A percentile compares a stretch with the other conserved stretches of the same genome.
phyloP scores from a whole-genome alignment of 2,329 filamentous ascomycete genomes.

The Penicillium sp. region DNA sequence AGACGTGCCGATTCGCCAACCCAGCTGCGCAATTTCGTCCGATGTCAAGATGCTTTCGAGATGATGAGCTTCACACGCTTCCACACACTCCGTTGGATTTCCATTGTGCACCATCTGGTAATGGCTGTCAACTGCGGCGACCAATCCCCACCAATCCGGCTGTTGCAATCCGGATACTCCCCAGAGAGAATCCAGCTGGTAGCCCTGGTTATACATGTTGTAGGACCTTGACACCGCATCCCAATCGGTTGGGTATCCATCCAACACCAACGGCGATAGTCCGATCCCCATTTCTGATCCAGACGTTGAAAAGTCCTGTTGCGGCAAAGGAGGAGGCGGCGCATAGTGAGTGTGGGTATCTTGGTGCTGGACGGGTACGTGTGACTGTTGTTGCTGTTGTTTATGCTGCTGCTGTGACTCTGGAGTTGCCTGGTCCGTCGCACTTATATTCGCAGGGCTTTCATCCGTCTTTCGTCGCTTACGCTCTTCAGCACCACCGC shows the following conservation, averaged over 20 bases:
- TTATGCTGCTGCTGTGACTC: slow-evolving; percentile 17
- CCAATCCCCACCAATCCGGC: slow-evolving; percentile 39
- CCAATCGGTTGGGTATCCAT: slow-evolving; percentile 39
- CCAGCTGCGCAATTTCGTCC: slow-evolving; percentile 26
- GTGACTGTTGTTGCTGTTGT: slow-evolving; percentile 23
- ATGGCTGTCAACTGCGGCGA: slow-evolving; percentile 44
- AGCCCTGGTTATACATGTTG: slow-evolving; percentile 36
- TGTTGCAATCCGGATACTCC: slow-evolving; percentile 39
- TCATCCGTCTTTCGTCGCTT: slow-evolving; percentile 35
- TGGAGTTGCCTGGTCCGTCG: slow-evolving; percentile 12
- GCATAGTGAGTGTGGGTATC: slow-evolving; percentile 21
- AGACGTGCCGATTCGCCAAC: slow-evolving; percentile 33
- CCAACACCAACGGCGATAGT: slow-evolving; percentile 33
- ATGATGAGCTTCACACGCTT: slow-evolving; percentile 31
- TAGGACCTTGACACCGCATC: slow-evolving; percentile 33
- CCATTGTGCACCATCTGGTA: slow-evolving; percentile 39
- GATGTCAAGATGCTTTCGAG: slow-evolving; percentile 35
- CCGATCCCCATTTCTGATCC: slow-evolving; percentile 26
- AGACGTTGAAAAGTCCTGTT: slow-evolving; percentile 22
- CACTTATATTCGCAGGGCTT: slow-evolving; percentile 25
- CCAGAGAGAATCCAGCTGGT: slow-evolving; percentile 39
- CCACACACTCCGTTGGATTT: slow-evolving; percentile 25
- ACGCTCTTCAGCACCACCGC: slow-evolving; percentile 27
- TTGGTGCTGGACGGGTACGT: slow-evolving; percentile 13
- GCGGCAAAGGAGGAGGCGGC: slow-evolving; percentile 20